Conservation (phyloP, 2,329 filamentous ascomycete genomes). For the Diaporthe ilicicola region DNA sequence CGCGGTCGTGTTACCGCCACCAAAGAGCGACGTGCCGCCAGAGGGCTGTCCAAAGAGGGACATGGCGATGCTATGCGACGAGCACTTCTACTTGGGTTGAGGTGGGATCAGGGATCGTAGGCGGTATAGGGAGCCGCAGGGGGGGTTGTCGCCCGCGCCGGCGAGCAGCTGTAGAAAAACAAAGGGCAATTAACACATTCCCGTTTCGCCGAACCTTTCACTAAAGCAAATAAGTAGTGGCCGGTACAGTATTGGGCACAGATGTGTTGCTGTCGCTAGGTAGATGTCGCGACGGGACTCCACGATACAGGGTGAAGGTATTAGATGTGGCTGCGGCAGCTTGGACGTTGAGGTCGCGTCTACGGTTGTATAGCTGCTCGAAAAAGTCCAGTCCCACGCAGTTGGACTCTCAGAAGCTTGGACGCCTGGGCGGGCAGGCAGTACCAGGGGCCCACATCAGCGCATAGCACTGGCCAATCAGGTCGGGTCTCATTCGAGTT, state of each 20-base stretch:
- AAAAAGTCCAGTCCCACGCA: constrained; percentile 14
- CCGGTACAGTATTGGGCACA: background rate
- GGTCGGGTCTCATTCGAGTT: constrained; percentile 17
- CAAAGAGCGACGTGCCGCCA: constrained; percentile 38
- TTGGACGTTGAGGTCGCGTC: constrained; percentile 16
- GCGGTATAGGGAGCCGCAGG: background rate
- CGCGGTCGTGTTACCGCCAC: constrained; percentile 31
- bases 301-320: constrained; percentile 4
- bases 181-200: constrained; percentile 33
- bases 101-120: background rate
- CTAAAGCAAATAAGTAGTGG: background rate
- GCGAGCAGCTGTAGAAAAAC: constrained; percentile 25
- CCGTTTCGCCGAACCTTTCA: background rate
- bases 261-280: background rate
- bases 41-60: constrained; percentile 35
- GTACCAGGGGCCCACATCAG: background rate
- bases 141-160: background rate
- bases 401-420: constrained; percentile 12
- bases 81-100: background rate
- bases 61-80: background rate
- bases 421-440: constrained; percentile 9
- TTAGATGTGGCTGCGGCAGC: background rate
- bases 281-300: background rate
- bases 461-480: constrained; percentile 4
- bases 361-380: constrained; percentile 16